A percentile compares a stretch with the other conserved stretches of the same genome.
These are phyloP conservation scores for Trametes pubescens DNA, from an alignment of 1,284 basidiomycete species.

Conservation along the genomic window DNA sequence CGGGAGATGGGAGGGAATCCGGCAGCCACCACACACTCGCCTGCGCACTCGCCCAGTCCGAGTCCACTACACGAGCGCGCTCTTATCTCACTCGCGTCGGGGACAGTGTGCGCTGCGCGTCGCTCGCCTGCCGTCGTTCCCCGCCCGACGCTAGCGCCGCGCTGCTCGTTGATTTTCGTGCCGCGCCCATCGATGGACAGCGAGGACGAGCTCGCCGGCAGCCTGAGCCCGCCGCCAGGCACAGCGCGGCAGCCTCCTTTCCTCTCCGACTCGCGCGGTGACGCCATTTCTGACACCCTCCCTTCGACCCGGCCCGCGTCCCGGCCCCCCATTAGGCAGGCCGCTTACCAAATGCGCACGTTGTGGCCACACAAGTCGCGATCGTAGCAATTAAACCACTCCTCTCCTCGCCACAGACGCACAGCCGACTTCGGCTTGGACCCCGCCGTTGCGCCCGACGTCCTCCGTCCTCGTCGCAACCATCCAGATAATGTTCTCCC, in stretches of 20 bases:
- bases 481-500: not conserved
- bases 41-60: not conserved
- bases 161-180: conserved; percentile 1
- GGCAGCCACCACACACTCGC: not conserved
- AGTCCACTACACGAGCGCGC: not conserved
- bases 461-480: conserved; percentile 4
- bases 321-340: conserved; percentile 16
- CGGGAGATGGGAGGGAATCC: conserved; percentile 6
- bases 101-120: conserved; percentile 6
- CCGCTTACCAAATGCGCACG: conserved; percentile 14
- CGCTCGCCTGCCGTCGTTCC: not conserved
- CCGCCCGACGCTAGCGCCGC: conserved; percentile 1
- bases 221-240: conserved; percentile 14
- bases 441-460: not conserved
- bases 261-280: conserved; percentile 19
- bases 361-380: conserved; percentile 7
- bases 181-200: conserved; percentile 5
- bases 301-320: conserved; percentile 10
- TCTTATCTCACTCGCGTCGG: conserved; percentile 5
- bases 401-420: conserved; percentile 11
- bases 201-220: not conserved
- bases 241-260: conserved; percentile 21
- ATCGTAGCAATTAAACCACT: conserved; percentile 1
- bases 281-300: conserved; percentile 29
- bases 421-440: not conserved